Percentiles rank a stretch among this genome's conserved stretches.
Conservation (phyloP, 2,329 filamentous ascomycete species). For the Macrophomina tecta region DNA sequence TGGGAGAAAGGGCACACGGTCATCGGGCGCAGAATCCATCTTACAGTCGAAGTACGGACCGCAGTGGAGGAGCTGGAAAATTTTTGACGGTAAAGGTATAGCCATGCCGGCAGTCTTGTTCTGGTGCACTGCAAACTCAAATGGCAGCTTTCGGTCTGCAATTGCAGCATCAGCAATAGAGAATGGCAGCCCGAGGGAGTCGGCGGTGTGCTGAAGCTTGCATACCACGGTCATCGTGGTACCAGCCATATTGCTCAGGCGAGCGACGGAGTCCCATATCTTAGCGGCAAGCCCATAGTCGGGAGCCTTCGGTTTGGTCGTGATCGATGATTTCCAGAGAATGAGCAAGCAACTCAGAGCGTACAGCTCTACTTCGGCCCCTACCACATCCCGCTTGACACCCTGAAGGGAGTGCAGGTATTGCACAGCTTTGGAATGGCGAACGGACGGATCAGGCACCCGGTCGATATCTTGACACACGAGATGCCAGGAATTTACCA, state of each 20-base stretch:
- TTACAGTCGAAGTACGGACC: constrained; percentile 78
- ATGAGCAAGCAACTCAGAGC: constrained; percentile 56
- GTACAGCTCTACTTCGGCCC: constrained; percentile 56
- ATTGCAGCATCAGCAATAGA: constrained; percentile 39
- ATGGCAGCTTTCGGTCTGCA: constrained; percentile 51
- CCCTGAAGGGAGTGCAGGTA: constrained; percentile 54
- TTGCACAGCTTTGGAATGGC: constrained; percentile 57
- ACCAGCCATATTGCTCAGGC: constrained; percentile 45
- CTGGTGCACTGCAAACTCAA: constrained; percentile 41
- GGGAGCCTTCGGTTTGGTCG: constrained; percentile 38
- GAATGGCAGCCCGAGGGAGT: constrained; percentile 47
- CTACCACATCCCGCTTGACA: constrained; percentile 47
- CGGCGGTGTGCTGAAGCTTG: constrained; percentile 45
- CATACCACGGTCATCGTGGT: constrained; percentile 51
- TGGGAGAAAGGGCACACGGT: constrained; percentile 73
- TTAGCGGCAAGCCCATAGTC: constrained; percentile 52
- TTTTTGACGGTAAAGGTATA: constrained; percentile 50
- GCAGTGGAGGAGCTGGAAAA: constrained; percentile 72
- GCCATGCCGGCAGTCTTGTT: constrained; percentile 38
- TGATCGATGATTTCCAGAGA: constrained; percentile 50
- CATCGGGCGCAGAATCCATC: constrained; percentile 71
- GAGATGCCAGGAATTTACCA: constrained; percentile 53
- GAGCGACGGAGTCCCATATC: constrained; percentile 52
- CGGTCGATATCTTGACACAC: constrained; percentile 54
- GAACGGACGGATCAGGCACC: constrained; percentile 49